These are phyloP conservation scores for Actinomortierella ambigua DNA, from an alignment of 371 early-diverging fungal species.

Conservation along the genomic window DNA sequence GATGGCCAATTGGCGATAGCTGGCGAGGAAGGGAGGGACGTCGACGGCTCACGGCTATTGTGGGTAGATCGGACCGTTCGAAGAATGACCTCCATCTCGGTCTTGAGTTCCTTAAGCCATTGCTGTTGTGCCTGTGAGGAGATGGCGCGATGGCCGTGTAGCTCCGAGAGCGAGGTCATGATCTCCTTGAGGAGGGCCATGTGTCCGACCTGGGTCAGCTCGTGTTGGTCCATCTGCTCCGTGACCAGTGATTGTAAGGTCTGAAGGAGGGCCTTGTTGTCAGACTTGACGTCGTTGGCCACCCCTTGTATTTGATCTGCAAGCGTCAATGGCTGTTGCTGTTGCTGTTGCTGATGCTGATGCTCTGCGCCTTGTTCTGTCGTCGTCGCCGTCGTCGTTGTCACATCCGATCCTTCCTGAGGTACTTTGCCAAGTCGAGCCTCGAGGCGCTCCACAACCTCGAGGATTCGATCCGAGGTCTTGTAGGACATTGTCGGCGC, in stretches of 20 bases:
- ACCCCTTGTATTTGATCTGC: too few relatives aligned
- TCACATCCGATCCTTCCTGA: constrained; percentile 20
- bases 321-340: not conserved
- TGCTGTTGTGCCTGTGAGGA: too few relatives aligned
- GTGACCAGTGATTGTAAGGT: constrained; percentile 1
- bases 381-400: constrained; percentile 10
- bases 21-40: too few relatives aligned
- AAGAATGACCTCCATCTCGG: too few relatives aligned
- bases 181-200: constrained; percentile 13
- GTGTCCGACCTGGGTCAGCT: not conserved
- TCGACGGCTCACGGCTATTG: too few relatives aligned
- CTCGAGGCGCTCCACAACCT: constrained; percentile 31
- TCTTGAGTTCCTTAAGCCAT: too few relatives aligned
- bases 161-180: constrained; percentile 2
- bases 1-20: too few relatives aligned
- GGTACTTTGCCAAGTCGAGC: constrained; percentile 19
- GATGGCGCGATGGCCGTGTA: not conserved
- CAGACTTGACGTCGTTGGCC: too few relatives aligned
- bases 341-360: not conserved
- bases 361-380: not conserved
- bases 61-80: too few relatives aligned
- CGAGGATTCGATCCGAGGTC: constrained; percentile 31
- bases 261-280: not conserved
- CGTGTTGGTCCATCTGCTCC: constrained; percentile 4
- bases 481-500: constrained; percentile 1